Percentiles rank a stretch among this genome's conserved stretches.
phyloP scores from a whole-genome alignment of 768 basidiomycete species.

The Nevesoporus exiguus region DNA sequence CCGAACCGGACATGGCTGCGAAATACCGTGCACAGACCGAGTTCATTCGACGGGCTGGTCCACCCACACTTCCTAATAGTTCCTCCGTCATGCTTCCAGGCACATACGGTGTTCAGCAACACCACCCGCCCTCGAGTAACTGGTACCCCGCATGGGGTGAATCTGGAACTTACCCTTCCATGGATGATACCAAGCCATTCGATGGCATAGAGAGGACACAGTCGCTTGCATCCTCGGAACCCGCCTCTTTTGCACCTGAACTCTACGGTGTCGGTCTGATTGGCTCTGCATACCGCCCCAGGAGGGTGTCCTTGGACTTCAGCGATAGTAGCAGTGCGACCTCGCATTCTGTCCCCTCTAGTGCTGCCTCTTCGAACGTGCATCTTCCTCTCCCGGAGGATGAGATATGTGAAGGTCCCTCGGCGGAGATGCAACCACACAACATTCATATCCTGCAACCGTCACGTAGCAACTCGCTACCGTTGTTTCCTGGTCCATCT shows the following conservation, averaged over 20 bases:
- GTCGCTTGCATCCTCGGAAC: conserved; percentile 22
- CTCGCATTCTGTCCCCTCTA: conserved; percentile 47
- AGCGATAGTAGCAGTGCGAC: conserved; percentile 45
- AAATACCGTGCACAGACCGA: conserved; percentile 50
- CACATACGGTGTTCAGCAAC: conserved; percentile 20
- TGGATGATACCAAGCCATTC: conserved; percentile 31
- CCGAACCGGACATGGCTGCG: conserved; percentile 40
- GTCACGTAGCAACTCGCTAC: conserved; percentile 17
- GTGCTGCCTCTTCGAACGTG: conserved; percentile 49
- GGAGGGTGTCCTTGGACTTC: conserved; percentile 36
- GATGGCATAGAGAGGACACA: conserved; percentile 19
- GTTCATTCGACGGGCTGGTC: conserved; percentile 35
- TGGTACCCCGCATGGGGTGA: conserved; percentile 31
- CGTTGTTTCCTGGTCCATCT: conserved; percentile 1
- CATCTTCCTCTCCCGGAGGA: conserved; percentile 43
- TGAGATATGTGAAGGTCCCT: conserved; percentile 27
- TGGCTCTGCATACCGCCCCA: conserved; percentile 28
- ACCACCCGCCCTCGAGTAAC: conserved; percentile 11
- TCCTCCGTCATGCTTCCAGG: conserved; percentile 7
- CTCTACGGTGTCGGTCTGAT: conserved; percentile 17
- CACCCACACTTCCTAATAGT: conserved; percentile 5
- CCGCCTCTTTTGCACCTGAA: conserved; percentile 20
- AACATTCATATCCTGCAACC: conserved; percentile 12
- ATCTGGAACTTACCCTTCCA: conserved; percentile 15
- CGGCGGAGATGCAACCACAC: conserved; percentile 29